Conservation (phyloP, 139 green algal species). For the Closterium sp. region DNA sequence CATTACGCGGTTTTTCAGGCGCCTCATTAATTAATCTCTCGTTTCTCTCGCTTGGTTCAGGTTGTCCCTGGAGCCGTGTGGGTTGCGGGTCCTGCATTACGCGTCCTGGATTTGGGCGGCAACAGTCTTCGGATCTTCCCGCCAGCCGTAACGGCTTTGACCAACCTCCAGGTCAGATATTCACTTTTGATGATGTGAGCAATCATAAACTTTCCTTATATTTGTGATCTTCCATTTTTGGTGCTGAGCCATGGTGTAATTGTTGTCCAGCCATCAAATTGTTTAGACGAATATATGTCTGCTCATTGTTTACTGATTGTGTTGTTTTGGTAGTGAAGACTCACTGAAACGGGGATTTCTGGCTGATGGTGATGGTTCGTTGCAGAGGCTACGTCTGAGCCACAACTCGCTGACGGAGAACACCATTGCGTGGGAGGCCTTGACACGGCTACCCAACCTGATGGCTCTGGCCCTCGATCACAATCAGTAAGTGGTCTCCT, state of each 20-base stretch:
- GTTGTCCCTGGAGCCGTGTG: constrained; percentile 25
- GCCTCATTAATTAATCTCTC: background rate
- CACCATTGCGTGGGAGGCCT: constrained; percentile 30
- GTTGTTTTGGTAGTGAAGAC: background rate
- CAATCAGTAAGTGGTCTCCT: constrained; percentile 23
- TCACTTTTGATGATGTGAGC: no score
- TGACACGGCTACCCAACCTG: constrained; percentile 20
- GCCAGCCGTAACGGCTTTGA: background rate
- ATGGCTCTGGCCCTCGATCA: constrained; percentile 22
- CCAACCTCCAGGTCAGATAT: constrained; percentile 25
- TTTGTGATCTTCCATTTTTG: background rate
- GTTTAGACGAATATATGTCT: background rate
- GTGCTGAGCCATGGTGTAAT: background rate
- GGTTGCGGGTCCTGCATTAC: constrained; percentile 1
- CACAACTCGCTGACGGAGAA: constrained; percentile 13
- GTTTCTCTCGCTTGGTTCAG: constrained; percentile 3
- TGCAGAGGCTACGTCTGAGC: constrained; percentile 30
- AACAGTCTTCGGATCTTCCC: constrained; percentile 23
- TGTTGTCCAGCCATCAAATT: background rate
- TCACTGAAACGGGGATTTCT: background rate
- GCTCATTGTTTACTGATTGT: background rate
- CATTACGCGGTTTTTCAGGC: background rate
- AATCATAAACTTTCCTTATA: no score
- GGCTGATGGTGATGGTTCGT: background rate
- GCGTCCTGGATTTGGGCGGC: constrained; percentile 22